phyloP scores from a whole-genome alignment of 2,329 filamentous ascomycete genomes.

The Furcasterigmium sp. region DNA sequence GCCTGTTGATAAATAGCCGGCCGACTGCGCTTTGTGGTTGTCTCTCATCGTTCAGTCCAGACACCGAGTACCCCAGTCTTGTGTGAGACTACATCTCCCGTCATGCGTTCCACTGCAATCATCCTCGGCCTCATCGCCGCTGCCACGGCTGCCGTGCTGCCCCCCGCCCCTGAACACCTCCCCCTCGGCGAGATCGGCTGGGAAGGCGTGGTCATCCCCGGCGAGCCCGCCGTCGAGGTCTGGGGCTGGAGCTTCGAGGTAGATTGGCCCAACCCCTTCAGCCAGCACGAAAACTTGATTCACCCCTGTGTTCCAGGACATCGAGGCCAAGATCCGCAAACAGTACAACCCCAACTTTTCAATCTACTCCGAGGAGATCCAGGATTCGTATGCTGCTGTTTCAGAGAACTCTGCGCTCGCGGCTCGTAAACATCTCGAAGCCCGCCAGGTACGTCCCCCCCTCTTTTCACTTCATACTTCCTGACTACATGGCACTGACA shows the following conservation, averaged over 20 bases:
- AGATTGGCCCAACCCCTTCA: neutral
- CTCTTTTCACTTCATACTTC: too few relatives aligned
- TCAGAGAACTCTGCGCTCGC: neutral
- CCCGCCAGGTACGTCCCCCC: too few relatives aligned
- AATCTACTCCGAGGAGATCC: neutral
- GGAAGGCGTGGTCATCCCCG: neutral
- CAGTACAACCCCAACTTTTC: neutral
- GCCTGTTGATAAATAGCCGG: neutral
- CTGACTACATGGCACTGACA: too few relatives aligned
- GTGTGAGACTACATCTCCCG: neutral
- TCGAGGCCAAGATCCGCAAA: neutral
- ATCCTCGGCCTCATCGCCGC: neutral
- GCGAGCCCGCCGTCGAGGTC: neutral
- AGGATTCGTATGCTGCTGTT: neutral
- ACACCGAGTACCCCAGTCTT: neutral
- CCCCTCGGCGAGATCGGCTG: neutral
- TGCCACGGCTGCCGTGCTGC: neutral
- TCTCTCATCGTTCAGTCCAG: neutral
- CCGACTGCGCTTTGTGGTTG: neutral
- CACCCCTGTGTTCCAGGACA: neutral
- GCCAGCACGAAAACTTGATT: too few relatives aligned
- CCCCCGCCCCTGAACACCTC: neutral
- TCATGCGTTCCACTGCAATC: neutral
- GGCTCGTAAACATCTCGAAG: neutral
- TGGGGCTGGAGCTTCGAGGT: neutral